Evolutionary conservation across 805 yeast genomes (phyloP).

Genomic region (Maudiozyma pseudohumilis): DNA sequence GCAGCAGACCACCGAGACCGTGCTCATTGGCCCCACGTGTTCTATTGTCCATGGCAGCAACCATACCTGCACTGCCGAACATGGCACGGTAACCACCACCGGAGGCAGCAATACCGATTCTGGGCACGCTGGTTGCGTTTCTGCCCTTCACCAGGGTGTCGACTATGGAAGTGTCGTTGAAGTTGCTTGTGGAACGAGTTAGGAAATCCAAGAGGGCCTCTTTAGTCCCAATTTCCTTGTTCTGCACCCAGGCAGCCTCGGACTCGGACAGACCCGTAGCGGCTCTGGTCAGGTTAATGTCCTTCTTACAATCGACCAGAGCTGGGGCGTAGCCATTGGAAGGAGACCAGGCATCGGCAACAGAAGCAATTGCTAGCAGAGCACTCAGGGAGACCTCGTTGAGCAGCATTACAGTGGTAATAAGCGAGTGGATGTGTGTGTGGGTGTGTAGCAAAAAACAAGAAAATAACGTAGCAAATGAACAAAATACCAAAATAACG

Average conservation of each 20-base stretch:
- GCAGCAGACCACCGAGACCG: constrained; percentile 67
- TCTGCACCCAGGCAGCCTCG: constrained; percentile 43
- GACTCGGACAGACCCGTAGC: constrained; percentile 35
- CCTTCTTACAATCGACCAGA: constrained; percentile 41
- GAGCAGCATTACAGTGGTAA: no score
- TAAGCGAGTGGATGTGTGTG: no score
- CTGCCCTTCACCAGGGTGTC: constrained; percentile 13
- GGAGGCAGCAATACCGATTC: constrained; percentile 53
- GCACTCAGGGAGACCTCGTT: no score
- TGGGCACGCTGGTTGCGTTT: constrained; percentile 26
- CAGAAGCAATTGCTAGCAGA: background rate
- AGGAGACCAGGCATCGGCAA: constrained; percentile 28
- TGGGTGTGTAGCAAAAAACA: no score
- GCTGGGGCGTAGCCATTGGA: constrained; percentile 53
- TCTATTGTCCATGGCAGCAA: constrained; percentile 73
- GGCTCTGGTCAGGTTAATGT: constrained; percentile 31
- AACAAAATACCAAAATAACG: no score
- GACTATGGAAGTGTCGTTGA: constrained; percentile 11
- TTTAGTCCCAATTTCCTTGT: constrained; percentile 36
- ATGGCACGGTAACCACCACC: constrained; percentile 93
- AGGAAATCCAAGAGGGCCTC: constrained; percentile 37
- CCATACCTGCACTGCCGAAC: constrained; percentile 78
- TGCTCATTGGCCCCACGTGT: constrained; percentile 43
- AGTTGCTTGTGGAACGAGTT: constrained; percentile 29
- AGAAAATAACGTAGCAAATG: no score